Evolutionary conservation across 768 basidiomycete species (phyloP).

Genomic region (Termitomyces sp.): DNA sequence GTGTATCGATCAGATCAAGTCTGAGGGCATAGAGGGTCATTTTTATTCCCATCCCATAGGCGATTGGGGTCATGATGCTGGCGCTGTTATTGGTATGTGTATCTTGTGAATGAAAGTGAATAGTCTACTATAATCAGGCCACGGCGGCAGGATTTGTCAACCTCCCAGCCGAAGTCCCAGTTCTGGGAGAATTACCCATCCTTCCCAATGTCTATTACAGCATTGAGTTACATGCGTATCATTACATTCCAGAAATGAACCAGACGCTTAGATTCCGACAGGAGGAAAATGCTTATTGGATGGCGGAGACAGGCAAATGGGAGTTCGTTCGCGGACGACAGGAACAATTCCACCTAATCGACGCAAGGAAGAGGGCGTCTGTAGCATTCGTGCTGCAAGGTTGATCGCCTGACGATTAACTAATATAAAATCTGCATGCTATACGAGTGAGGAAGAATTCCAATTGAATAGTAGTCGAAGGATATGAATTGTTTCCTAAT

Average conservation of each 20-base stretch:
- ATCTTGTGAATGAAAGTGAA: background rate
- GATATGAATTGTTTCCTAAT: background rate
- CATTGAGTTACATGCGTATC: constrained; percentile 49
- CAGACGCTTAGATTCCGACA: constrained; percentile 40
- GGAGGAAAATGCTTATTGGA: constrained; percentile 44
- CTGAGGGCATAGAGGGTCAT: constrained; percentile 42
- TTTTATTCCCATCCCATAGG: constrained; percentile 54
- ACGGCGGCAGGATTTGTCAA: constrained; percentile 36
- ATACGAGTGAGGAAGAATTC: background rate
- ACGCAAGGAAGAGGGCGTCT: background rate
- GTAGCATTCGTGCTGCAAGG: constrained; percentile 18
- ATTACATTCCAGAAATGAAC: constrained; percentile 45
- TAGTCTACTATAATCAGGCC: background rate
- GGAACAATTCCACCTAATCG: constrained; percentile 24
- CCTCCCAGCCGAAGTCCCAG: constrained; percentile 39
- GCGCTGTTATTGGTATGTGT: constrained; percentile 41
- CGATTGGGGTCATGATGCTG: constrained; percentile 52
- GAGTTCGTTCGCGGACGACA: constrained; percentile 48
- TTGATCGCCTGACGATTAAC: background rate
- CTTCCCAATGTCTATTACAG: constrained; percentile 49
- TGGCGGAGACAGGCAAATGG: constrained; percentile 33
- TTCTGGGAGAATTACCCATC: constrained; percentile 43
- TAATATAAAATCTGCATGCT: background rate
- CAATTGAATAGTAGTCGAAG: background rate
- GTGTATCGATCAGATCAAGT: constrained; percentile 40